Conservation (phyloP, 495 filamentous ascomycete genomes). For the Trichoderma gamsii region DNA sequence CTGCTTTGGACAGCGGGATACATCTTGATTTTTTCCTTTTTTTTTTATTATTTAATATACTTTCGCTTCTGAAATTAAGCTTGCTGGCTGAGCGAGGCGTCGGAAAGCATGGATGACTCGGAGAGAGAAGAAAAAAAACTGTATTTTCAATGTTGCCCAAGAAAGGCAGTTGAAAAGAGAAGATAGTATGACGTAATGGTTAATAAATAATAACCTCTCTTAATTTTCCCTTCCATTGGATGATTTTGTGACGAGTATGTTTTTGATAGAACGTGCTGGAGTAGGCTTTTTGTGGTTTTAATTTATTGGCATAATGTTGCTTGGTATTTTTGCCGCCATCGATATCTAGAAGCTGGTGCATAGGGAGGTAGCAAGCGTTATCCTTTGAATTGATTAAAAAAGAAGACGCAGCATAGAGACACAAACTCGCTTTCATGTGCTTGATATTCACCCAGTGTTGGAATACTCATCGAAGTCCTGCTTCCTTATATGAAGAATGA, state of each 20-base stretch:
- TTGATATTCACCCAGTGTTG: no score
- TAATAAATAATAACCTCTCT: background rate
- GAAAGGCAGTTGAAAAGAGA: background rate
- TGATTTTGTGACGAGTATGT: background rate
- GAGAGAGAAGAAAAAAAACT: background rate
- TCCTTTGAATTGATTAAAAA: background rate
- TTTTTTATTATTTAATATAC: background rate
- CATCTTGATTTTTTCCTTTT: background rate
- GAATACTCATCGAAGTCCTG: no score
- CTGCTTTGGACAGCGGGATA: background rate
- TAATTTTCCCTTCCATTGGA: background rate
- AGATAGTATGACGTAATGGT: slow-evolving; percentile 10
- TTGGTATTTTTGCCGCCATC: slow-evolving; percentile 1
- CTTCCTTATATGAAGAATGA: no score
- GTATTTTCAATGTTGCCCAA: background rate
- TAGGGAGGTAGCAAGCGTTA: no score
- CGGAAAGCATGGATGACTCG: background rate
- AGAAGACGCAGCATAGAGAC: no score
- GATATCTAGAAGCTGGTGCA: background rate
- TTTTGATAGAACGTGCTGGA: background rate
- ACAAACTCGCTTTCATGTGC: no score
- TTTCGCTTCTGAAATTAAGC: slow-evolving; percentile 10
- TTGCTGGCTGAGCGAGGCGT: slow-evolving; percentile 2
- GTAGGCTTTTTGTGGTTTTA: background rate
- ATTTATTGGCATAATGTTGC: background rate